Evolutionary conservation across 2,329 filamentous ascomycete genomes (phyloP).

Genomic region (Alternaria viburni): DNA sequence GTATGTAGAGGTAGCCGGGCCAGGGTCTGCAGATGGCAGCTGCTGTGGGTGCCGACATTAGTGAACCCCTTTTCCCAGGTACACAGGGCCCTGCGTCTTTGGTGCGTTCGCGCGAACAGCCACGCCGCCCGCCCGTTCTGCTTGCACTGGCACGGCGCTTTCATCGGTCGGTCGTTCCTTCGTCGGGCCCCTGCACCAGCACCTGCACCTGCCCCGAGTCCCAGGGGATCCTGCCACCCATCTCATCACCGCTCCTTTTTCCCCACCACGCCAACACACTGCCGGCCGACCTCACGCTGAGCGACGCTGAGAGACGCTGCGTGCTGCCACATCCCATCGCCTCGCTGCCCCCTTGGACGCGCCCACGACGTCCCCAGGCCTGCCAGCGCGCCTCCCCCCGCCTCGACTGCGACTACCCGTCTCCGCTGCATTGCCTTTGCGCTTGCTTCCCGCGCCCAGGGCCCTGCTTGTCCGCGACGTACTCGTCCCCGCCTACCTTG

Average conservation of each 20-base stretch:
- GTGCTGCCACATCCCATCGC: neutral
- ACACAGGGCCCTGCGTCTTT: neutral
- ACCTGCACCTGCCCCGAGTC: neutral
- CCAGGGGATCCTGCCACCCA: conserved; percentile 5
- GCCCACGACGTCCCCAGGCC: neutral
- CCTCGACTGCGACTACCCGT: conserved; percentile 14
- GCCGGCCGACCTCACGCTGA: neutral
- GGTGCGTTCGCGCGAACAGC: neutral
- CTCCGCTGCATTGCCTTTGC: conserved; percentile 6
- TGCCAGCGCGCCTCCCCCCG: conserved; percentile 2
- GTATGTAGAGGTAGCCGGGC: neutral
- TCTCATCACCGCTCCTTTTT: conserved; percentile 11
- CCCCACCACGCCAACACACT: conserved; percentile 11
- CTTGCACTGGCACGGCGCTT: neutral
- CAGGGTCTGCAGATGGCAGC: conserved; percentile 8
- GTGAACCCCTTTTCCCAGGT: conserved; percentile 11
- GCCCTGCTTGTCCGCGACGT: conserved; percentile 19
- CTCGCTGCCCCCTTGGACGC: neutral
- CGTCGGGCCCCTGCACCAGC: conserved; percentile 9
- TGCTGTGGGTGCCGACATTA: conserved; percentile 12
- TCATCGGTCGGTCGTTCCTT: conserved; percentile 9
- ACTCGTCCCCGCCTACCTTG: neutral
- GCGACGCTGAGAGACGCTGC: conserved; percentile 10
- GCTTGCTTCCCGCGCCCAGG: conserved; percentile 15
- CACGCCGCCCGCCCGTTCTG: conserved; percentile 11